Percentiles rank a stretch among this genome's conserved stretches.
phyloP scores from a whole-genome alignment of 106 monocot genomes.

The Posidonia australis region DNA sequence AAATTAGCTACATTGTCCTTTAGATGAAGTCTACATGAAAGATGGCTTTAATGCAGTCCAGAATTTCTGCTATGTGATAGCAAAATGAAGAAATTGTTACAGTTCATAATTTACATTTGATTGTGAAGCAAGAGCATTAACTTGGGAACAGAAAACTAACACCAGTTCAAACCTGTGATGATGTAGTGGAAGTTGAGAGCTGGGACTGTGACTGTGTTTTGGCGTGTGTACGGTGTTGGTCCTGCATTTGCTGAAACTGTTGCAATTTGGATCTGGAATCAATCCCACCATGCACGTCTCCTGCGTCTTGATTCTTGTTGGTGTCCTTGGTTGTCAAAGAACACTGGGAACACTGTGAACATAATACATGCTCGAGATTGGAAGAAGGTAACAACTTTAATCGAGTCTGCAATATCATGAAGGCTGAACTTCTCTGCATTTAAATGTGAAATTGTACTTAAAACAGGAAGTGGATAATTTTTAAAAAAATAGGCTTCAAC shows the following conservation, averaged over 20 bases:
- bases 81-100: too few species aligned
- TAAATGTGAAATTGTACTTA: slow-evolving; percentile 7
- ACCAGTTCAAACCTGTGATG: slow-evolving; percentile 37
- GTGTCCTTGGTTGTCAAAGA: slow-evolving; percentile 20
- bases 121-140: neutral
- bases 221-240: slow-evolving; percentile 35
- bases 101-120: too few species aligned
- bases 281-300: slow-evolving; percentile 28
- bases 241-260: slow-evolving; percentile 54
- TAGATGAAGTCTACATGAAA: too few species aligned
- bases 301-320: slow-evolving; percentile 14
- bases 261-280: slow-evolving; percentile 44
- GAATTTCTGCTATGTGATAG: too few species aligned
- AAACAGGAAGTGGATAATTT: neutral
- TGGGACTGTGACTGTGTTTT: slow-evolving; percentile 21
- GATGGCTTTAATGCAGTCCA: too few species aligned
- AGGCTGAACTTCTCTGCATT: slow-evolving; percentile 87
- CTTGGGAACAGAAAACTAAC: neutral
- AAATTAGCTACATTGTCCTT: neutral
- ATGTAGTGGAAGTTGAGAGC: slow-evolving; percentile 14
- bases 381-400: slow-evolving; percentile 64
- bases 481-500: neutral
- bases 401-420: slow-evolving; percentile 74
- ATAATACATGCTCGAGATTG: slow-evolving; percentile 24
- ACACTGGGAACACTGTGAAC: slow-evolving; percentile 31